Evolutionary conservation across 2,329 filamentous ascomycete genomes (phyloP), one percentile per base, ranked within the genome.

Genomic region (Ascosphaera aggregata): DNA sequence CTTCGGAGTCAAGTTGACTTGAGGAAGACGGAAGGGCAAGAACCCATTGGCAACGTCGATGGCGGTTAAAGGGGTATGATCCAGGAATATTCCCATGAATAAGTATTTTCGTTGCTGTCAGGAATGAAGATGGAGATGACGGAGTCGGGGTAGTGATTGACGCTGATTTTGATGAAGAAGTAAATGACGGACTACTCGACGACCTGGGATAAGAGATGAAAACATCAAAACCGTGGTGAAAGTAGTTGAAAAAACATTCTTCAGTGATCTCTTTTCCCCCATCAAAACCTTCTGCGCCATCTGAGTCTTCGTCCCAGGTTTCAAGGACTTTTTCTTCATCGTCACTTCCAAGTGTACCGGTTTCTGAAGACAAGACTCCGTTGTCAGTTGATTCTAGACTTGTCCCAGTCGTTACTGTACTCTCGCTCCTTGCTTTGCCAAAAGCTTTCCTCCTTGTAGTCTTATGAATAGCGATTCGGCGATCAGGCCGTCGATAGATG

Each of bases 21-120:
- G 57, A 57, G 8, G 57, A 53, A 3, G 62, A 46, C 22, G 57
- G 52, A 0, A 62, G 53, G 8, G 69, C 58, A 9, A 93, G 74
- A 39, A 75, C 73, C 89, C 89, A 98, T 32, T 85, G 73, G 48
- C 80, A 82, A 43, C 89, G 73, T 15, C 86, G 75, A 55, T 95
- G 84, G 3, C 89, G 73, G 57, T 98, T 95, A 61, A 98, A 98
- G 9, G 86, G 80, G 54, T 94, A 95, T 1, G 84, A 93, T 0
- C 89, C 89, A 1, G 89, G 89, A 2, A 95, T 74, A 49, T 98
- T 98, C 34, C 80, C 82, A 54, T 98, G 89, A 2, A 98, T 66
- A 15, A 95, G 72, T n/a, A 98, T 55, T 53, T 95, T 95, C 0
- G 80, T 89, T 4, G 80, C 85, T 1, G 89, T 81, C 9, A 92